Evolutionary conservation across 495 filamentous ascomycete genomes (phyloP).

Genomic region (Daldinia concentrica): DNA sequence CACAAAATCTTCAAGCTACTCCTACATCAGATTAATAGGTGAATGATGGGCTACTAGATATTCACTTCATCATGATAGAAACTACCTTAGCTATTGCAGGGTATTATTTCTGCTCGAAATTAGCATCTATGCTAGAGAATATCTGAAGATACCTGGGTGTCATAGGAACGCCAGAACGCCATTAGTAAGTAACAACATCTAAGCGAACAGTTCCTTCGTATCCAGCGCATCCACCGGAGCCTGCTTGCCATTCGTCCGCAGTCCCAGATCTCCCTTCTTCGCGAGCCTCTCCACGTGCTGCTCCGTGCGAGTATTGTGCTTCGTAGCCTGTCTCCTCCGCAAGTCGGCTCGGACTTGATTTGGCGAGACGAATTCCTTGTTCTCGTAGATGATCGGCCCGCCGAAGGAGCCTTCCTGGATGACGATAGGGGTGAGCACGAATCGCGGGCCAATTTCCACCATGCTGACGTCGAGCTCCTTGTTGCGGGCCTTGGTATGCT

Average conservation of each 20-base stretch:
- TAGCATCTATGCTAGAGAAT: constrained; percentile 15
- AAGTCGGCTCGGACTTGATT: constrained; percentile 91
- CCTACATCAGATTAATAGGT: no score
- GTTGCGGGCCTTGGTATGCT: constrained; percentile 49
- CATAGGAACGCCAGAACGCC: constrained; percentile 43
- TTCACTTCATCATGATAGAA: no score
- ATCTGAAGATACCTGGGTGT: constrained; percentile 36
- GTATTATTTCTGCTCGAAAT: constrained; percentile 8
- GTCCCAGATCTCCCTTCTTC: constrained; percentile 78
- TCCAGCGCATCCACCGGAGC: constrained; percentile 76
- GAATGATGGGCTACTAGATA: no score
- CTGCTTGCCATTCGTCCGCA: constrained; percentile 69
- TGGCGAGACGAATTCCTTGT: constrained; percentile 96
- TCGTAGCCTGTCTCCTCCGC: constrained; percentile 74
- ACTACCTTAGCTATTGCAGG: not conserved
- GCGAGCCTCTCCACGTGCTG: constrained; percentile 73
- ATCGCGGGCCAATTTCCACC: constrained; percentile 93
- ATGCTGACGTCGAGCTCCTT: constrained; percentile 78
- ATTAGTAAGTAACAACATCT: constrained; percentile 33
- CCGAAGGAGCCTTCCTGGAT: constrained; percentile 96
- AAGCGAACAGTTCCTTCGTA: constrained; percentile 83
- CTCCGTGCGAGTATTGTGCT: constrained; percentile 78
- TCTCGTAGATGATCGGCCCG: constrained; percentile 97
- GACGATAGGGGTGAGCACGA: constrained; percentile 94
- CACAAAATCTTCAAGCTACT: no score